Evolutionary conservation across 805 yeast species (phyloP), one percentile per base, ranked within the genome.

Genomic region (Candida sanyiensis): DNA sequence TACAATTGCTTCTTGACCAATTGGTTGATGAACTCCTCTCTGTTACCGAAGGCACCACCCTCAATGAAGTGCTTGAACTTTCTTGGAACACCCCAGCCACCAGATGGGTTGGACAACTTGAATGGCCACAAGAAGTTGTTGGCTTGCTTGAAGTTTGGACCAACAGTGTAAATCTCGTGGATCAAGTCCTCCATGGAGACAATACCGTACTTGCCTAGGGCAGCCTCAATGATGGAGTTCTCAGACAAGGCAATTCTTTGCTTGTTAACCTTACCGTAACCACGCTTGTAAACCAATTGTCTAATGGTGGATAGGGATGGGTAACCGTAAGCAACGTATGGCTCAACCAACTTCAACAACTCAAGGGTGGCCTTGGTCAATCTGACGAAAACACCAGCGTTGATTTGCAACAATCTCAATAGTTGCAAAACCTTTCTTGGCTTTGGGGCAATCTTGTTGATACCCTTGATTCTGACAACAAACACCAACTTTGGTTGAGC

Each of bases 381-480:
- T 73, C 83, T 87, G 65, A 87, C 94, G 65, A 87, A 87, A 54
- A 84, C 93, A 80, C 90, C 96, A 62, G 93, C 77, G 79, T 87
- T 87, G 72, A 87, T 84, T 77, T 85, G 95, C 67, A 80, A 77
- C 71, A 87, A 80, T 79, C 96, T 83, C 70, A 86, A 77, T 67
- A 88, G 80, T 74, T 83, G 96, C 70, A 87, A 71, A 62, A 89
- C 95, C 85, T 89, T 89, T 85, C 96, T 88, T 80, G 96, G 96
- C 83, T 89, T 89, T 65, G 97, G 96, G 66, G 96, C 85, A 62
- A 89, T 87, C 83, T 88, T 89, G 89, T 77, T 84, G 71, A 89
- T 86, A 89, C 97, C 97, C 90, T 89, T 89, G 82, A 89, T 89
- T 83, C 97, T 87, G 70, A 89, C 80, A 64, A 89, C 95, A 70